phyloP scores from a whole-genome alignment of 768 basidiomycete species.

The Kwoniella heveanensis region DNA sequence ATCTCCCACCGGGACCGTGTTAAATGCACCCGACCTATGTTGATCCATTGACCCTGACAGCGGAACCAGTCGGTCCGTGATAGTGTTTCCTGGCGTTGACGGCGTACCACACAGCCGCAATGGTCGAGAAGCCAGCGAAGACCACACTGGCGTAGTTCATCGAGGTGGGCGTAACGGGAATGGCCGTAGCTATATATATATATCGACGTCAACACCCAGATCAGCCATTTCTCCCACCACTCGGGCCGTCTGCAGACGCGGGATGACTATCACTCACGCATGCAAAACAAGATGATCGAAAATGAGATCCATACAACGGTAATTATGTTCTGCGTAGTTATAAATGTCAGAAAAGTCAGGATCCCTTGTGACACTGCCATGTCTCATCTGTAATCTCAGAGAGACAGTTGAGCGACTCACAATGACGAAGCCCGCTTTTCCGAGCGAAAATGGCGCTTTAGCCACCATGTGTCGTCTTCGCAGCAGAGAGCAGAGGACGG shows the following conservation, averaged over 20 bases:
- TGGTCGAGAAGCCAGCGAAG: constrained; percentile 65
- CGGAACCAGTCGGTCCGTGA: constrained; percentile 28
- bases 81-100: constrained; percentile 40
- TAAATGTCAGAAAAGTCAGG: constrained; percentile 51
- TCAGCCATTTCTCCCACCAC: too few species aligned
- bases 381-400: too few species aligned
- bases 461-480: constrained; percentile 59
- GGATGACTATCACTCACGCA: too few species aligned
- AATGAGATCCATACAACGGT: constrained; percentile 67
- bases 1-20: too few species aligned
- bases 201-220: too few species aligned
- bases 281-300: constrained; percentile 68
- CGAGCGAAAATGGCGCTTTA: constrained; percentile 61
- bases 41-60: constrained; percentile 6
- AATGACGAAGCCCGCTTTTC: constrained; percentile 42
- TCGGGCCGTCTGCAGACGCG: too few species aligned
- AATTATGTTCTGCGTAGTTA: constrained; percentile 59
- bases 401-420: constrained; percentile 31
- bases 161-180: constrained; percentile 41
- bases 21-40: too few species aligned
- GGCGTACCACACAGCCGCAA: constrained; percentile 73
- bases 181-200: constrained; percentile 43
- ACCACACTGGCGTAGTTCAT: constrained; percentile 67
- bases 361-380: too few species aligned
- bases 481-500: constrained; percentile 63